A percentile compares a stretch with the other conserved stretches of the same genome.
Conservation (phyloP, 225 moss, liverwort and hornwort species). For the Ulota crispa region DNA sequence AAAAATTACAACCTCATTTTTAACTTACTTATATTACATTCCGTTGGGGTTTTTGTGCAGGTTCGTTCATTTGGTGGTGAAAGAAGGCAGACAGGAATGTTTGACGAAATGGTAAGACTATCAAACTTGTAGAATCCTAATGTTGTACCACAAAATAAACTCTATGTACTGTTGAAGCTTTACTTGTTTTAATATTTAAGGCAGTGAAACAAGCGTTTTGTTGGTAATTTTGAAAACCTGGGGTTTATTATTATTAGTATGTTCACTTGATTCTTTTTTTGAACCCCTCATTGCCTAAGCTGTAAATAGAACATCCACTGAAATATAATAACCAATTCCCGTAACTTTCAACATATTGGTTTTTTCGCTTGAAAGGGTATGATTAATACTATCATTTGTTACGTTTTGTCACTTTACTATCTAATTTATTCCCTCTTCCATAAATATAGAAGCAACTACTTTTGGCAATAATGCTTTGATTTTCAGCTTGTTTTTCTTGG, state of each 20-base stretch:
- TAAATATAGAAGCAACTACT: not conserved
- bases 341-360: not conserved
- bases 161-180: not conserved
- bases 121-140: not conserved
- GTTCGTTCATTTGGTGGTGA: conserved; percentile 98
- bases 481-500: not conserved
- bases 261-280: not conserved
- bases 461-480: not conserved
- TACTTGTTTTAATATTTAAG: not conserved
- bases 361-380: not conserved
- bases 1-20: not conserved
- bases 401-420: not conserved
- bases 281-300: not conserved
- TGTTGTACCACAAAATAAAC: not conserved
- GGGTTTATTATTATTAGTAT: not conserved
- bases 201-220: not conserved
- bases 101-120: conserved; percentile 75
- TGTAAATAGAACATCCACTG: not conserved
- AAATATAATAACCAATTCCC: not conserved
- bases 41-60: conserved; percentile 35
- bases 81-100: conserved; percentile 87
- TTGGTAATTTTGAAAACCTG: not conserved
- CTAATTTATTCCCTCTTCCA: not conserved
- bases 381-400: not conserved
- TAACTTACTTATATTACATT: not conserved